phyloP scores from a whole-genome alignment of 106 monocot genomes.

The Acorus gramineus region DNA sequence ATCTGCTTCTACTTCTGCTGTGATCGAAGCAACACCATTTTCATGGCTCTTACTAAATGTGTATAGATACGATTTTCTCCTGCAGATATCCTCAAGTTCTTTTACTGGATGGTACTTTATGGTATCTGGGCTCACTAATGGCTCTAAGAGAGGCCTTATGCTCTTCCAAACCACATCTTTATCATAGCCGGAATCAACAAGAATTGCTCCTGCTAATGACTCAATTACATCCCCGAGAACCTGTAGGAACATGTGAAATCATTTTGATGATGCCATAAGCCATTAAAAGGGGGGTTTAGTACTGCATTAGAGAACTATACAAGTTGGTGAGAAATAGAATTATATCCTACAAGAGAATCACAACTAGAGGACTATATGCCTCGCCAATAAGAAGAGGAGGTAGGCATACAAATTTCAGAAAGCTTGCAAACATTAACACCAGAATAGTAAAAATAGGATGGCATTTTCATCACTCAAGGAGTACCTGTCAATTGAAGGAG shows the following conservation, averaged over 20 bases:
- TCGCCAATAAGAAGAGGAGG: too few species aligned
- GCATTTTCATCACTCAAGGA: too few species aligned
- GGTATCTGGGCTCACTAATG: conserved; percentile 48
- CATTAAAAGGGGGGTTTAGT: too few species aligned
- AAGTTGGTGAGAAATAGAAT: too few species aligned
- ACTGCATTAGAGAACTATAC: too few species aligned
- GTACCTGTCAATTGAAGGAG: too few species aligned
- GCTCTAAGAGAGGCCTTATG: conserved; percentile 45
- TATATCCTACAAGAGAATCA: too few species aligned
- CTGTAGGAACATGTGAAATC: conserved; percentile 10
- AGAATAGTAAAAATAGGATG: too few species aligned
- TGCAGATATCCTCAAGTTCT: conserved; percentile 40
- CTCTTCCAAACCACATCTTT: conserved; percentile 48
- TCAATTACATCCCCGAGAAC: conserved; percentile 66
- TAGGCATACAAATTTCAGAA: too few species aligned
- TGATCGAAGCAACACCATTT: conserved; percentile 19
- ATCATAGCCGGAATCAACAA: conserved; percentile 35
- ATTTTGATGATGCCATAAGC: too few species aligned
- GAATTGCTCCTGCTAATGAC: conserved; percentile 56
- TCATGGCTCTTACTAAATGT: neutral
- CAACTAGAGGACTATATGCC: too few species aligned
- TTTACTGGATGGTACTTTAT: conserved; percentile 43
- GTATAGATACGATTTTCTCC: conserved; percentile 9
- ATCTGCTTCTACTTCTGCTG: conserved; percentile 20
- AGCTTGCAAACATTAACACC: too few species aligned